These are phyloP conservation scores for Kluyveromyces sp. DNA, from an alignment of 1,139 yeast genomes.

Conservation along the genomic window DNA sequence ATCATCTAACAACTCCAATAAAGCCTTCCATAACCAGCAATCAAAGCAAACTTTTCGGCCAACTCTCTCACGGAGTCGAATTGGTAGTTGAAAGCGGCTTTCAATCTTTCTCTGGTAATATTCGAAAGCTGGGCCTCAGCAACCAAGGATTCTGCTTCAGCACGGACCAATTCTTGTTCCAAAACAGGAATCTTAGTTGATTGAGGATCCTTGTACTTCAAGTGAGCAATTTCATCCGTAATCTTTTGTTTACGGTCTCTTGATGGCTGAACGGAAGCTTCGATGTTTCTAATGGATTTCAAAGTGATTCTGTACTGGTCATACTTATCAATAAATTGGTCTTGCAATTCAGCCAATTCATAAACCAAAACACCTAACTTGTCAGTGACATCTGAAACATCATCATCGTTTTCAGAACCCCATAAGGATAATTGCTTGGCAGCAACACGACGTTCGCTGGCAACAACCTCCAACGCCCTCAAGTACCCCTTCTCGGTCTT, in stretches of 20 bases:
- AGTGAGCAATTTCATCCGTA: conserved; percentile 75
- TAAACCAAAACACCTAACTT: conserved; percentile 75
- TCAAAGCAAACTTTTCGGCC: conserved; percentile 76
- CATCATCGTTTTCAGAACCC: conserved; percentile 84
- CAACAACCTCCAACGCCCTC: conserved; percentile 71
- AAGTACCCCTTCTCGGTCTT: conserved; percentile 77
- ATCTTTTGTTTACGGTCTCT: conserved; percentile 81
- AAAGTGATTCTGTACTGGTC: conserved; percentile 80
- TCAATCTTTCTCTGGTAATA: conserved; percentile 79
- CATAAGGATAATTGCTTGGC: conserved; percentile 77
- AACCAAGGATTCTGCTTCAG: conserved; percentile 83
- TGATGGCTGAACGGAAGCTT: conserved; percentile 80
- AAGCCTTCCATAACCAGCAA: conserved; percentile 84
- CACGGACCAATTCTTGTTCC: conserved; percentile 84
- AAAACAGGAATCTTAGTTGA: conserved; percentile 73
- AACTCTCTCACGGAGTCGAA: conserved; percentile 77
- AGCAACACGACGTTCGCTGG: conserved; percentile 72
- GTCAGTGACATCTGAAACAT: conserved; percentile 77
- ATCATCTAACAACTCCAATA: conserved; percentile 74
- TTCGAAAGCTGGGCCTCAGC: conserved; percentile 87
- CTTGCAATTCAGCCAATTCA: conserved; percentile 82
- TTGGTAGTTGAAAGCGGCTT: conserved; percentile 78
- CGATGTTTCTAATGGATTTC: conserved; percentile 75
- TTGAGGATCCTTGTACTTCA: conserved; percentile 78
- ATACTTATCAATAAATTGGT: conserved; percentile 77